phyloP scores from a whole-genome alignment of 306 rosid species.

The Macrotyloma uniflorum region DNA sequence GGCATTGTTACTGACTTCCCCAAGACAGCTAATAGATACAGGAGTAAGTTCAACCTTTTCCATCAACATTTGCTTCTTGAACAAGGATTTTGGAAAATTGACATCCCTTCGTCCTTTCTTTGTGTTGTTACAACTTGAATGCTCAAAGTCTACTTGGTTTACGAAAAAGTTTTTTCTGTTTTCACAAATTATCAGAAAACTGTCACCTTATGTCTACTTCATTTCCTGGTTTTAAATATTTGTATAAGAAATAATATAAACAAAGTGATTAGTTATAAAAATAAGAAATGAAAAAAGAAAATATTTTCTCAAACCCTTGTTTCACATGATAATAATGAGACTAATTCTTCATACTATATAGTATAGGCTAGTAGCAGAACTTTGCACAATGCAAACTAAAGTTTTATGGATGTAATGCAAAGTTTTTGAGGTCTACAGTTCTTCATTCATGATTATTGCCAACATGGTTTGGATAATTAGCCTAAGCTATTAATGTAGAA shows the following conservation, averaged over 20 bases:
- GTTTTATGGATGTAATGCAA: background rate
- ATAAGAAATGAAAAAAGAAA: background rate
- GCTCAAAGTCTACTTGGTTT: background rate
- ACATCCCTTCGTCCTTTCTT: background rate
- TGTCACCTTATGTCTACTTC: background rate
- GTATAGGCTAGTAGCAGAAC: background rate
- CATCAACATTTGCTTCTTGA: slow-evolving; percentile 16
- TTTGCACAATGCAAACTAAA: background rate
- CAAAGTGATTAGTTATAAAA: background rate
- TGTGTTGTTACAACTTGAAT: background rate
- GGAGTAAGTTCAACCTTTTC: slow-evolving; percentile 60
- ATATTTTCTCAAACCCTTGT: background rate
- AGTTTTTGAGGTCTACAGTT: background rate
- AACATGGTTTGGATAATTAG: background rate
- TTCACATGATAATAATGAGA: background rate
- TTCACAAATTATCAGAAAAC: background rate
- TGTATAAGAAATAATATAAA: background rate
- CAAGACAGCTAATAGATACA: slow-evolving; percentile 76
- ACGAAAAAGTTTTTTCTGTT: too few species aligned
- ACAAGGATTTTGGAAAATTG: background rate
- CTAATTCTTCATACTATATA: background rate
- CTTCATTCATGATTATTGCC: slow-evolving; percentile 1
- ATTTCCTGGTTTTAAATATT: background rate
- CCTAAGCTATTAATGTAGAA: background rate
- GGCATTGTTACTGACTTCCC: slow-evolving; percentile 89